Evolutionary conservation across 352 stramenopile species (phyloP).

Genomic region (Pythium dissotocum): DNA sequence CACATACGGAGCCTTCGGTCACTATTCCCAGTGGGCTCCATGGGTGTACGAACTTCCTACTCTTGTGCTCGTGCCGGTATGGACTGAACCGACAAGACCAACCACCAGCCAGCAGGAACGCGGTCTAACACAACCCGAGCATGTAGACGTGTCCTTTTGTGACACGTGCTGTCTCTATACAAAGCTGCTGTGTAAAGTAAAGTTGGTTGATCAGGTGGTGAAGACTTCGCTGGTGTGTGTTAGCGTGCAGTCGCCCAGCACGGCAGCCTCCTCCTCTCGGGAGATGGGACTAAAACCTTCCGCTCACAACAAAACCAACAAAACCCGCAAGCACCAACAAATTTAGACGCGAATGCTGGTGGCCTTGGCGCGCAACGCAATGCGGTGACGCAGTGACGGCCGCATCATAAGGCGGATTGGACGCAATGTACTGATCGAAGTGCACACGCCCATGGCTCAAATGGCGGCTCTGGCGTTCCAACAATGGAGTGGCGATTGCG

Average conservation of each 20-base stretch:
- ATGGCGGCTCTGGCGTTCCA: not conserved
- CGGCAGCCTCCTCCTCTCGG: not conserved
- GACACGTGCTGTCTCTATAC: not conserved
- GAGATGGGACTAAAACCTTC: slow-evolving; percentile 11
- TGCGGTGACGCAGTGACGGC: not conserved
- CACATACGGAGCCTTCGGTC: not conserved
- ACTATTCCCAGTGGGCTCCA: not conserved
- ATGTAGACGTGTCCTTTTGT: not conserved
- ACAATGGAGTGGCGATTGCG: not conserved
- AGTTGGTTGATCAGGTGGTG: not conserved
- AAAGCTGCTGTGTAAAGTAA: not conserved
- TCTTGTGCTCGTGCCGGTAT: too few species aligned
- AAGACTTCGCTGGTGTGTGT: not conserved
- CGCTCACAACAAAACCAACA: not conserved
- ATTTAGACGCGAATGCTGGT: not conserved
- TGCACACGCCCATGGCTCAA: not conserved
- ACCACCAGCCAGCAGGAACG: not conserved
- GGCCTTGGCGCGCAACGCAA: not conserved
- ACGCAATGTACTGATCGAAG: not conserved
- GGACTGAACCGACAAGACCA: not conserved
- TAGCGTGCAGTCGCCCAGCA: not conserved
- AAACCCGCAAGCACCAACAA: not conserved
- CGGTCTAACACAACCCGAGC: not conserved
- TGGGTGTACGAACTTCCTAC: not conserved
- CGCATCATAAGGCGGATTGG: not conserved